phyloP scores from a whole-genome alignment of 306 rosid species.

The Trichosanthes truncata region DNA sequence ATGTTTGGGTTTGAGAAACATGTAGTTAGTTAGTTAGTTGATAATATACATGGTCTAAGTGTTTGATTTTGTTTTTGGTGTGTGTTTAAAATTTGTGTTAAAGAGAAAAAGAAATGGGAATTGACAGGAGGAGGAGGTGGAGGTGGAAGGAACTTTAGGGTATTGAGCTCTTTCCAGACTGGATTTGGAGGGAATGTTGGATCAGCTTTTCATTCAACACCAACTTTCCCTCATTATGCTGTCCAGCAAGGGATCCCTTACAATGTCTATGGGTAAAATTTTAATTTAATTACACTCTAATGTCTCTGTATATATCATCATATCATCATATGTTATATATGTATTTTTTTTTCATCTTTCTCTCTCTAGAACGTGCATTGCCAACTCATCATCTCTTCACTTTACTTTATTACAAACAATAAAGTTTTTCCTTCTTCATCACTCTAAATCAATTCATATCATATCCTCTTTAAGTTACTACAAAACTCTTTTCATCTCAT shows the following conservation, averaged over 20 bases:
- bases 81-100: neutral
- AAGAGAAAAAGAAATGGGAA: conserved; percentile 10
- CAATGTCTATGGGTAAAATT: conserved; percentile 77
- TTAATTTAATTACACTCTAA: too few relatives aligned
- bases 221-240: conserved; percentile 96
- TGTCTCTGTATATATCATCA: neutral
- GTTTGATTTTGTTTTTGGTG: too few relatives aligned
- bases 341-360: neutral
- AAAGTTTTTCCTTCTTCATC: conserved; percentile 3
- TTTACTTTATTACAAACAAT: conserved; percentile 12
- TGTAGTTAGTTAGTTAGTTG: neutral
- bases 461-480: neutral
- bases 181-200: conserved; percentile 79
- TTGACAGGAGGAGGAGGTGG: conserved; percentile 34
- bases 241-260: conserved; percentile 89
- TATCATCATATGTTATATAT: conserved; percentile 10
- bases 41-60: neutral
- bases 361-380: conserved; percentile 45
- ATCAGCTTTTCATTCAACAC: conserved; percentile 67
- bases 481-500: conserved; percentile 1
- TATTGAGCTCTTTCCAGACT: conserved; percentile 73
- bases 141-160: conserved; percentile 76
- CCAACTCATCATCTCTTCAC: conserved; percentile 52
- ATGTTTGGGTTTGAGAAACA: neutral
- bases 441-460: neutral